These are phyloP conservation scores for Myriangium duriaei DNA, from an alignment of 2,329 filamentous ascomycete genomes.

Conservation along the genomic window DNA sequence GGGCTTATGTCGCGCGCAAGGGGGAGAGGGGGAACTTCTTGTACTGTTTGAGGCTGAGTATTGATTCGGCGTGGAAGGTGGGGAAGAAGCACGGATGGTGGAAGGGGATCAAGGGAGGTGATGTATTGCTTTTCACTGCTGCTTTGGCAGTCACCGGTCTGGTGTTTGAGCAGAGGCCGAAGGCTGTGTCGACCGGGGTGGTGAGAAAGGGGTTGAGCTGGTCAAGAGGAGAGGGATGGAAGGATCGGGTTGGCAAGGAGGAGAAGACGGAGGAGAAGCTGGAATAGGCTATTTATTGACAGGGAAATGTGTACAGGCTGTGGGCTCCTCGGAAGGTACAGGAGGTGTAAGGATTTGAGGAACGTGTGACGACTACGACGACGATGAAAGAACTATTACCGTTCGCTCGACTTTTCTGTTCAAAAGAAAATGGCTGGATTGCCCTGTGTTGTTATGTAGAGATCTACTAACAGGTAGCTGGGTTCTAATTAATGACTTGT, in stretches of 20 bases:
- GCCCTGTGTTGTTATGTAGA: too few species aligned
- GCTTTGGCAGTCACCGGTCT: slow-evolving; percentile 67
- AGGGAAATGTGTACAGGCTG: too few species aligned
- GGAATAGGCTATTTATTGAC: too few species aligned
- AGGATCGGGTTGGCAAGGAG: slow-evolving; percentile 42
- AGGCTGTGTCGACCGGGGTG: slow-evolving; percentile 52
- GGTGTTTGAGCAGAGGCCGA: slow-evolving; percentile 60
- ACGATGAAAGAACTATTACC: too few species aligned
- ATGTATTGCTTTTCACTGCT: slow-evolving; percentile 70
- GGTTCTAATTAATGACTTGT: too few species aligned
- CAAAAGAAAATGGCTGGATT: too few species aligned
- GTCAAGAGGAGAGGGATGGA: slow-evolving; percentile 62
- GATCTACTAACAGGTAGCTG: too few species aligned
- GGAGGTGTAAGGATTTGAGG: too few species aligned
- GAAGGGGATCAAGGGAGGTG: slow-evolving; percentile 68
- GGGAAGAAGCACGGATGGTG: slow-evolving; percentile 86
- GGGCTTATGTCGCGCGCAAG: slow-evolving; percentile 63
- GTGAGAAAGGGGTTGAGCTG: slow-evolving; percentile 63
- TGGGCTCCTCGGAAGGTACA: too few species aligned
- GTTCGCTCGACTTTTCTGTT: too few species aligned
- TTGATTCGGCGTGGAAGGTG: slow-evolving; percentile 83
- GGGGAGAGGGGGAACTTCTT: slow-evolving; percentile 59
- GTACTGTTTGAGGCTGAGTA: slow-evolving; percentile 63
- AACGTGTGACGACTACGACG: too few species aligned
- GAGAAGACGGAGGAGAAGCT: slow-evolving; percentile 17